Conservation (phyloP, 768 basidiomycete genomes). For the Rickenella mellea region DNA sequence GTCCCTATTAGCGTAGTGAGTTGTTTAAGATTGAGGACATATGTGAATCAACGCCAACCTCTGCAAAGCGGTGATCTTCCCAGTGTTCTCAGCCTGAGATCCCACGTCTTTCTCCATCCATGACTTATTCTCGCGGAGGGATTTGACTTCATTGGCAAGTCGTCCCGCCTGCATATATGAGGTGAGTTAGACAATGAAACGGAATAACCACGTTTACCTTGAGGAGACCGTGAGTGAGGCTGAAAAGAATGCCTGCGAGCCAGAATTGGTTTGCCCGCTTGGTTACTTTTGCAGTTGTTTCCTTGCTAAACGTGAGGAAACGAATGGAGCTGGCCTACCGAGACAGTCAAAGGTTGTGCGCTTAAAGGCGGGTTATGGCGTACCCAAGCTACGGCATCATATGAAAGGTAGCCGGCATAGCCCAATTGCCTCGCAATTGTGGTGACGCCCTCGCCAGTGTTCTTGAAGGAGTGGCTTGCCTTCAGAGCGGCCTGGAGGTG, state of each 20-base stretch:
- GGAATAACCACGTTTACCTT: constrained; percentile 37
- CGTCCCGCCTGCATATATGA: constrained; percentile 38
- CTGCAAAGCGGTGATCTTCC: constrained; percentile 46
- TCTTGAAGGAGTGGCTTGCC: constrained; percentile 44
- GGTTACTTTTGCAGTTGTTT: constrained; percentile 48
- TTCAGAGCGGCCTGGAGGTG: constrained; percentile 86
- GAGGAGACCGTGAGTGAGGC: constrained; percentile 56
- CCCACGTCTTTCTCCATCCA: constrained; percentile 62
- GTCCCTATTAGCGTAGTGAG: constrained; percentile 30
- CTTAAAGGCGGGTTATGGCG: constrained; percentile 13
- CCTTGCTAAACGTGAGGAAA: constrained; percentile 50
- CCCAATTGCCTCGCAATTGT: constrained; percentile 76
- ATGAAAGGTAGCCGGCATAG: constrained; percentile 81
- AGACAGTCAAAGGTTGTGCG: background rate
- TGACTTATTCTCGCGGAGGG: constrained; percentile 32
- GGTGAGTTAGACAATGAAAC: background rate
- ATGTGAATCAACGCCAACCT: constrained; percentile 27
- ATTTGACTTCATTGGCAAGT: constrained; percentile 50
- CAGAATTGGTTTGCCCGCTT: constrained; percentile 76
- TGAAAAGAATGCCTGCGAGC: constrained; percentile 80
- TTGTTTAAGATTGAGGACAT: constrained; percentile 5
- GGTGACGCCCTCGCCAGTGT: constrained; percentile 62
- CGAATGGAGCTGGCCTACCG: constrained; percentile 56
- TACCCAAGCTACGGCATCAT: constrained; percentile 85
- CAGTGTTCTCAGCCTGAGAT: constrained; percentile 55